These are phyloP conservation scores for Scenedesmus sp. DNA, from an alignment of 163 green algal genomes.

Conservation along the genomic window DNA sequence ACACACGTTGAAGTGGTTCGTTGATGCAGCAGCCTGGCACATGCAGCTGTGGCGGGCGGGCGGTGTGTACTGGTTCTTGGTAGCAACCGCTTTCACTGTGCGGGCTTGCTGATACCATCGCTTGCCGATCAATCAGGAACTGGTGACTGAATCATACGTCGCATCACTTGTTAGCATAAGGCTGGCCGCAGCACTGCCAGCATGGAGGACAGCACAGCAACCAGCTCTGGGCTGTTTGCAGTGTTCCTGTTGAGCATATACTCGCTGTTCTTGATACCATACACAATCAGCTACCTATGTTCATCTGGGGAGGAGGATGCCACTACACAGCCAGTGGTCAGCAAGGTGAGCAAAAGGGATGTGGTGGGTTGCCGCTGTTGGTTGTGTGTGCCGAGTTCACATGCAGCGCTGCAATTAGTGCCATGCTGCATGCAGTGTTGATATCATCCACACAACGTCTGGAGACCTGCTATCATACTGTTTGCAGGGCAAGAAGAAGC, in stretches of 20 bases:
- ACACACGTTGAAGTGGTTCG: background rate
- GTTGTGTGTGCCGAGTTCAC: background rate
- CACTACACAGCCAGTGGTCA: conserved; percentile 56
- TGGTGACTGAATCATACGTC: too few species aligned
- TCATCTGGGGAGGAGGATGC: conserved; percentile 59
- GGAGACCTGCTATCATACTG: background rate
- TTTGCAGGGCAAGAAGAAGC: conserved; percentile 45
- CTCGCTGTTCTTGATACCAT: conserved; percentile 84
- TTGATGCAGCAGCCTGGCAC: background rate
- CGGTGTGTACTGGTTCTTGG: background rate
- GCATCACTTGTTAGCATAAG: background rate
- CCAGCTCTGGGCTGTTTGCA: conserved; percentile 77
- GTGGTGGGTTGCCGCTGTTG: background rate
- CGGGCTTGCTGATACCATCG: background rate
- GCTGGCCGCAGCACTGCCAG: background rate
- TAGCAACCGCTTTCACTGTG: background rate
- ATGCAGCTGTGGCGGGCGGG: background rate
- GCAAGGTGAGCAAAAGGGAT: conserved; percentile 26
- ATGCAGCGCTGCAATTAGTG: background rate
- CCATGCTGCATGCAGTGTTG: background rate
- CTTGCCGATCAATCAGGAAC: background rate
- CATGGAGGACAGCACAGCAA: conserved; percentile 44
- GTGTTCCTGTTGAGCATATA: conserved; percentile 89
- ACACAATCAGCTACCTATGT: conserved; percentile 81
- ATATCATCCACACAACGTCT: background rate